These are phyloP conservation scores for Crataegus laevigata DNA, from an alignment of 306 rosid species.

Conservation along the genomic window DNA sequence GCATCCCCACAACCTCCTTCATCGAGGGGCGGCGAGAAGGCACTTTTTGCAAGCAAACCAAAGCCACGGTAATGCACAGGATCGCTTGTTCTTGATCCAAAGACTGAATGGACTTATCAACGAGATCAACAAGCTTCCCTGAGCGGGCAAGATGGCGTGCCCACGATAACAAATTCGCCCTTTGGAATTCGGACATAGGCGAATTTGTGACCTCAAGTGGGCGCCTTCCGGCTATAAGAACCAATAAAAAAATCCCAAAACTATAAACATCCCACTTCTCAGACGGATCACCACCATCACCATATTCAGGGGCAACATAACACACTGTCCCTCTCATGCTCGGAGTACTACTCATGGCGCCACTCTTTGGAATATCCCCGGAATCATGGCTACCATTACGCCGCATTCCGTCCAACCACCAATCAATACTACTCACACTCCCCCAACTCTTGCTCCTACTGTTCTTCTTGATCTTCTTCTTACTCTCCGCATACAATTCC, in stretches of 20 bases:
- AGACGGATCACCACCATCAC: slow-evolving; percentile 62
- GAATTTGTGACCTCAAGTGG: slow-evolving; percentile 89
- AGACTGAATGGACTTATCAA: slow-evolving; percentile 56
- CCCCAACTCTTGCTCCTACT: slow-evolving; percentile 44
- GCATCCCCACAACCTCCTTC: slow-evolving; percentile 83
- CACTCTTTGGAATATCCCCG: slow-evolving; percentile 78
- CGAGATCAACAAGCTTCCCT: slow-evolving; percentile 77
- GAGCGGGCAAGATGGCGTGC: slow-evolving; percentile 75
- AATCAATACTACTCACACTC: slow-evolving; percentile 52
- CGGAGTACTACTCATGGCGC: slow-evolving; percentile 91
- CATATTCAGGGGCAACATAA: slow-evolving; percentile 91
- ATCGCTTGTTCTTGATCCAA: slow-evolving; percentile 65
- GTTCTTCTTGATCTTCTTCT: slow-evolving; percentile 32
- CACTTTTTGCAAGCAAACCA: slow-evolving; percentile 66
- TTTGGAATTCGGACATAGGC: slow-evolving; percentile 68
- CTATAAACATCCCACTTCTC: slow-evolving; percentile 92
- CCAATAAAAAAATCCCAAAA: slow-evolving; percentile 74
- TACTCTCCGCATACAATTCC: slow-evolving; percentile 44
- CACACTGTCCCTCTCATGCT: slow-evolving; percentile 95
- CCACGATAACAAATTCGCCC: slow-evolving; percentile 90
- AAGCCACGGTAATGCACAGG: slow-evolving; percentile 76
- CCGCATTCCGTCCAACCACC: slow-evolving; percentile 84
- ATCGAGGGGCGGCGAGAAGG: slow-evolving; percentile 81
- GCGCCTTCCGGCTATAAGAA: slow-evolving; percentile 77
- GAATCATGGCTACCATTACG: slow-evolving; percentile 55